These are phyloP conservation scores for Tricholoma matsutake DNA, from an alignment of 768 basidiomycete genomes.

Conservation along the genomic window DNA sequence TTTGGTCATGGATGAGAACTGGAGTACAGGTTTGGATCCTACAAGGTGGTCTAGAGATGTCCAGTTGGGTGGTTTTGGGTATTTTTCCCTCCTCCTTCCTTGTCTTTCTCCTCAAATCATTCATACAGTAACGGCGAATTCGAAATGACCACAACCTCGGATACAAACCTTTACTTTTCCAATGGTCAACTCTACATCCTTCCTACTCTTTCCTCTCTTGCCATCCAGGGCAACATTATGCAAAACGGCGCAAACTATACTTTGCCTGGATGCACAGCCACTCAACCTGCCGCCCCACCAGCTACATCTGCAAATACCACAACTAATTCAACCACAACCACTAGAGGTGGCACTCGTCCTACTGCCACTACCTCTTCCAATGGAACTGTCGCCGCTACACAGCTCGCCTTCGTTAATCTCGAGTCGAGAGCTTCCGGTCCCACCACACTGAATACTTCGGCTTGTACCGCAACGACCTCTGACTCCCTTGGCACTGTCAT, in stretches of 20 bases:
- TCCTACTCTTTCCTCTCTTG: slow-evolving; percentile 74
- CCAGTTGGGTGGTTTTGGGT: slow-evolving; percentile 75
- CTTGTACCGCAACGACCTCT: slow-evolving; percentile 37
- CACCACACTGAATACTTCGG: slow-evolving; percentile 21
- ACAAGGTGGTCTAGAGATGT: slow-evolving; percentile 67
- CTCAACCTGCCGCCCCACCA: slow-evolving; percentile 16
- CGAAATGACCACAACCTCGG: slow-evolving; percentile 65
- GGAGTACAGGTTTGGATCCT: slow-evolving; percentile 43
- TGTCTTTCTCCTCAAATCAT: slow-evolving; percentile 3
- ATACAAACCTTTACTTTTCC: slow-evolving; percentile 63
- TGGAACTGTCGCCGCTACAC: neutral
- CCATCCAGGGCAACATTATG: slow-evolving; percentile 40
- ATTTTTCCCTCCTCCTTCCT: slow-evolving; percentile 15
- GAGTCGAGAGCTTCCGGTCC: neutral
- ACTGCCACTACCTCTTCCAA: neutral
- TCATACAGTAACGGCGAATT: slow-evolving; percentile 62
- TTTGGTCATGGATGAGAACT: slow-evolving; percentile 71
- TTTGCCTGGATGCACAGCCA: slow-evolving; percentile 60
- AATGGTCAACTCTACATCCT: slow-evolving; percentile 74
- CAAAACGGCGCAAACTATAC: slow-evolving; percentile 63
- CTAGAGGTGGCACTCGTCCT: slow-evolving; percentile 7
- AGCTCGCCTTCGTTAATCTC: neutral
- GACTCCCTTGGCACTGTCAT: slow-evolving; percentile 44
- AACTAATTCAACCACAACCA: neutral
- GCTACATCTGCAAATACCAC: slow-evolving; percentile 14